Base-by-base conservation (phyloP, 2,329 filamentous ascomycete genomes). In the Spiromastix sp. region DNA sequence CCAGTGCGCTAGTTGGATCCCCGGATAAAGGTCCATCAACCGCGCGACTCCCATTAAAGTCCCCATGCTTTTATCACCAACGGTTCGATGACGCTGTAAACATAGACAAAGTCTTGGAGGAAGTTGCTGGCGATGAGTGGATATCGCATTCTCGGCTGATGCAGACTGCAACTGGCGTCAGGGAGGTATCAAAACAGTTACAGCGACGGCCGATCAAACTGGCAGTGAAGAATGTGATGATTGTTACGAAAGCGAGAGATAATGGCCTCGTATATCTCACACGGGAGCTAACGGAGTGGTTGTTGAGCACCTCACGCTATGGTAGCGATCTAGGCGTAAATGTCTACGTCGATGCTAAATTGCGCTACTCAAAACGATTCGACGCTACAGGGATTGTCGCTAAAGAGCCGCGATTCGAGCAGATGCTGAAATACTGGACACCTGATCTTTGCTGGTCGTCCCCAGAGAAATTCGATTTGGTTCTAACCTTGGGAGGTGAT, bases 11-110 rank as follows among this genome's bases (percentile, higher is more conserved):
- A 38, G 40, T 67, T 21, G 47, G 57, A 8, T 55, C 57, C 56
- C 41, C 67, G 48, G 54, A 72, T 50, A 44, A 67, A 49, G 52
- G 57, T 10, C 55, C 61, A 48, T 61, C 55, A 12, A 56, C 61
- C 11, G 56, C 63, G 5, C 55, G 72, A 11, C 70, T 87, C 46
- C 72, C 81, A 7, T 66, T 96, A 35, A 81, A 89, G 49, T 95
- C 87, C 29, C 91, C 91, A 10, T 98, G 91, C 66, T 98, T 93
- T 64, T 96, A 94, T 65, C 91, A 98, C 63, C 84, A 93, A 62
- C 78, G 89, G 43, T 98, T 98, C 54, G 91, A 95, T 50, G 86
- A 94, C 55, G 85, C 87, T 6, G 85, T 98, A 48, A 85, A 98
- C 57, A 85, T 96, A 40, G 83, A 91, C 48, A 91, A 83, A 61